Percentiles rank a stretch among this genome's conserved stretches.
phyloP scores from a whole-genome alignment of 805 yeast genomes.

The Ogataea pignaliae region DNA sequence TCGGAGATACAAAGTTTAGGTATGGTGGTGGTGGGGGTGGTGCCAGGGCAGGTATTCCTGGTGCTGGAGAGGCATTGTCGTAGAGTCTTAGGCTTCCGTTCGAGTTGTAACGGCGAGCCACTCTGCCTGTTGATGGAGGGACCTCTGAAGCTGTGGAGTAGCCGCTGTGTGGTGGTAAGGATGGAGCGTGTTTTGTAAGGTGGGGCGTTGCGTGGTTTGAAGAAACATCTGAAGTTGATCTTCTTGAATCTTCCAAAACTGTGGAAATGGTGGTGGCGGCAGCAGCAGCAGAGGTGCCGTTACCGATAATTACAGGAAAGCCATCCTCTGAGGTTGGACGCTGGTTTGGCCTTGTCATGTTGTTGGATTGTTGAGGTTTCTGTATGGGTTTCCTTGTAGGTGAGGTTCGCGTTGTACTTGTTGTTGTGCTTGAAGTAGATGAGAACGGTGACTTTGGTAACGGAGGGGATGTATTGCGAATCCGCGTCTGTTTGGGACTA shows the following conservation, averaged over 20 bases:
- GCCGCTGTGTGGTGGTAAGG: slow-evolving; percentile 7
- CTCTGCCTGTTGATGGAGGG: background rate
- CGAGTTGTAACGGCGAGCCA: background rate
- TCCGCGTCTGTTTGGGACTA: background rate
- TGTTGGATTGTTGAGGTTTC: too few species aligned
- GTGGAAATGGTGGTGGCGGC: background rate
- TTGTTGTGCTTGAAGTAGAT: background rate
- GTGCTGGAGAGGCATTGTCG: background rate
- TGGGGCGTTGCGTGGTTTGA: background rate
- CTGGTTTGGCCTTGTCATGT: too few species aligned
- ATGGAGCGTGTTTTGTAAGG: too few species aligned
- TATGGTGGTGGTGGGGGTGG: slow-evolving; percentile 7
- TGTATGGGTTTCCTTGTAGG: too few species aligned
- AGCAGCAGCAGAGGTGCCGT: background rate
- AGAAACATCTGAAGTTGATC: background rate
- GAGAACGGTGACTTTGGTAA: background rate
- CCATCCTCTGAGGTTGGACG: too few species aligned
- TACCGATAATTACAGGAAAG: background rate
- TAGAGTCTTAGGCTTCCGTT: background rate
- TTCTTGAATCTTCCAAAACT: background rate
- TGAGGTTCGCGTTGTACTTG: background rate
- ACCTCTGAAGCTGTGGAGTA: background rate
- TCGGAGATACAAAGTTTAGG: slow-evolving; percentile 13
- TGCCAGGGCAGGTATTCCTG: too few species aligned
- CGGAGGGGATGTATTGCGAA: background rate